Evolutionary conservation across 2,329 filamentous ascomycete genomes (phyloP), one percentile per base, ranked within the genome.

Genomic region (Plectosphaerella sp.): DNA sequence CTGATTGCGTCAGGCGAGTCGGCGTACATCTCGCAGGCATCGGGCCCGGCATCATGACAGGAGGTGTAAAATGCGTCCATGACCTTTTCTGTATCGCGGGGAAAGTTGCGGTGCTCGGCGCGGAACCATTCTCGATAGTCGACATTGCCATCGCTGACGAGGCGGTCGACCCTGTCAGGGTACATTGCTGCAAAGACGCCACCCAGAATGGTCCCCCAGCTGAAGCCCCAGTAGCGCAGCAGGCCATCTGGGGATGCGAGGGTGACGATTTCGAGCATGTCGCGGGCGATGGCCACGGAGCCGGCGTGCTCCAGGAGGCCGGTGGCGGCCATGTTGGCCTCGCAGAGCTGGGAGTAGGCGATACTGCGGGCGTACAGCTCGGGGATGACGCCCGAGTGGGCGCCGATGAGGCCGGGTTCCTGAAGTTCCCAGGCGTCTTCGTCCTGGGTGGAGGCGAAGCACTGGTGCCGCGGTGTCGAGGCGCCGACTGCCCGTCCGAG

Each of bases 101-200:
- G 59, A 49, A 79, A 79, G 54, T 75, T 75, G 55, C 70, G 65
- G 51, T 75, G 70, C 1, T 64, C 63, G 11, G 74, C 69, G 25
- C 70, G 66, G 52, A 71, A 75, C 78, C 77, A 83, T 58, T 80
- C 79, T 41, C 76, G 72, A 57, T 83, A 79, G 56, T 79, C 75
- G 14, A 77, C 75, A 47, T 79, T 79, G 24, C 76, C 76, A 54
- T 82, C 79, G 51, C 76, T 74, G 3, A 80, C 72, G 9, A 82
- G 61, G 14, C 77, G 67, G 42, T 74, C 76, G 1, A 82, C 72
- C 45, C 68, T 68, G 25, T 79, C 74, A 1, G 78, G 78, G 50
- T 72, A 80, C 65, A 81, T 68, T 3, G 74, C 69, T 3, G 78
- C 78, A 59, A 80, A 80, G 0, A 73, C 73, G 12, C 72, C 75